phyloP scores from a whole-genome alignment of 306 rosid species.

The Chamaecrista fasciculata region DNA sequence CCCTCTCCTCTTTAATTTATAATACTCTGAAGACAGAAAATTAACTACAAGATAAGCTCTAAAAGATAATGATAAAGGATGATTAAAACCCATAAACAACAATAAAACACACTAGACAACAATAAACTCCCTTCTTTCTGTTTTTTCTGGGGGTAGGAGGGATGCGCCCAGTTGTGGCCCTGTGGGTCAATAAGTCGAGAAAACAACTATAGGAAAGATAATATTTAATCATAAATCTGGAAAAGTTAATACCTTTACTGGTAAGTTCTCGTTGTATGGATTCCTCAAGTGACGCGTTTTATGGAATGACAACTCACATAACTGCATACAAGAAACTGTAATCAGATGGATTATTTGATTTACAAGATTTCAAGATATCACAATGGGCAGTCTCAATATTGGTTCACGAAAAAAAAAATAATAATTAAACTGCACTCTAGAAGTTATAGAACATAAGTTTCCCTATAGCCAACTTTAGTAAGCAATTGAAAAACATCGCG shows the following conservation, averaged over 20 bases:
- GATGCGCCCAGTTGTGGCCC: too few relatives aligned
- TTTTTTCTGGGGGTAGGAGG: too few relatives aligned
- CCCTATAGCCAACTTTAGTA: not conserved
- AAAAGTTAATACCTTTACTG: constrained; percentile 78
- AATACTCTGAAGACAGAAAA: too few relatives aligned
- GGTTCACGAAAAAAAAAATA: constrained; percentile 6
- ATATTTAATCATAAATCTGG: constrained; percentile 20
- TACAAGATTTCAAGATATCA: constrained; percentile 19
- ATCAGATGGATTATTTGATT: constrained; percentile 34
- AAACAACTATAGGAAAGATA: constrained; percentile 21
- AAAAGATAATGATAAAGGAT: not conserved
- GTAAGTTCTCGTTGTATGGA: constrained; percentile 97
- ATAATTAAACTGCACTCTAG: constrained; percentile 5
- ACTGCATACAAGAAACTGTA: constrained; percentile 56
- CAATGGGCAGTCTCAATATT: not conserved
- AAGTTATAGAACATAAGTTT: not conserved
- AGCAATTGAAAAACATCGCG: not conserved
- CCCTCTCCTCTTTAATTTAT: too few relatives aligned
- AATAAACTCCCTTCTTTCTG: too few relatives aligned
- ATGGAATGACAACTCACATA: constrained; percentile 96
- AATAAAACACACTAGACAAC: too few relatives aligned
- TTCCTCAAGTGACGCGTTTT: constrained; percentile 97
- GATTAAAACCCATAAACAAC: not conserved
- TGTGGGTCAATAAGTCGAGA: constrained; percentile 1
- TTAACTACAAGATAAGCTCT: too few relatives aligned